Conservation (phyloP, 306 rosid genomes). For the Lathyrus oleraceus region DNA sequence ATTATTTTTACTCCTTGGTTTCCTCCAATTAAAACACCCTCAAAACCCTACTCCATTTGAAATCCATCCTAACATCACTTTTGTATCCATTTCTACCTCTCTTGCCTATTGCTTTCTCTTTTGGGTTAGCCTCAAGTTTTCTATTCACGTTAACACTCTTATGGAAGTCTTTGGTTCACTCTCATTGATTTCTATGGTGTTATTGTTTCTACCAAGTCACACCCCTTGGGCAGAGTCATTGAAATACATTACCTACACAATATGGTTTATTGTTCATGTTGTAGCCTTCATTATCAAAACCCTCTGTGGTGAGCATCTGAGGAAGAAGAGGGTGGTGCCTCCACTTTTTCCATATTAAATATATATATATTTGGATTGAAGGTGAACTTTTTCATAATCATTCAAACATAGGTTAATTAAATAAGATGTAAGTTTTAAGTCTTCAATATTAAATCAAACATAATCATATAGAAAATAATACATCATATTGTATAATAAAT, state of each 20-base stretch:
- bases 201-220: not conserved
- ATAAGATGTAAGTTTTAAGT: too few relatives aligned
- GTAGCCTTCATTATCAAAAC: not conserved
- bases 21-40: not conserved
- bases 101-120: not conserved
- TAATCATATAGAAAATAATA: too few relatives aligned
- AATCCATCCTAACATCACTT: not conserved
- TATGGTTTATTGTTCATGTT: not conserved
- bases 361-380: not conserved
- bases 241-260: not conserved
- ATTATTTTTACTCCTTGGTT: not conserved
- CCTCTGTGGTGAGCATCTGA: not conserved
- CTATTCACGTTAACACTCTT: not conserved
- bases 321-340: not conserved
- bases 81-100: slow-evolving; percentile 1
- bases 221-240: not conserved
- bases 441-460: too few relatives aligned
- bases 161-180: slow-evolving; percentile 14
- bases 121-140: not conserved
- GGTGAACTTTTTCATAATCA: not conserved
- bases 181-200: slow-evolving; percentile 7
- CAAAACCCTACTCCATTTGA: slow-evolving; percentile 19
- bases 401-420: too few relatives aligned
- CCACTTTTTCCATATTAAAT: not conserved
- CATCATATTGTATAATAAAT: too few relatives aligned